Percentiles rank a stretch among this genome's conserved stretches.
Evolutionary conservation across 306 rosid genomes (phyloP).

Genomic region (Castanopsis chinensis): DNA sequence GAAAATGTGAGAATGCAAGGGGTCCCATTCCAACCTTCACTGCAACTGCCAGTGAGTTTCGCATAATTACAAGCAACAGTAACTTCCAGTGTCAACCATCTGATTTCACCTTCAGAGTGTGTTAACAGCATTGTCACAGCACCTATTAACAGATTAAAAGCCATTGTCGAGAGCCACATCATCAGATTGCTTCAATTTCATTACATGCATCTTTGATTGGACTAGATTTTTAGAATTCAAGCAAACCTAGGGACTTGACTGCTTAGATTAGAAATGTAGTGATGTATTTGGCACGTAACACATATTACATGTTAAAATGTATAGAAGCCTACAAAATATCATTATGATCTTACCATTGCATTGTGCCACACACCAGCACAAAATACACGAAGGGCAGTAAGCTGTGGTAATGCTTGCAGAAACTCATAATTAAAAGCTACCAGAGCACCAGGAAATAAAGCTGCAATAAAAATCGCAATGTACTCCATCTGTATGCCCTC

Average conservation of each 20-base stretch:
- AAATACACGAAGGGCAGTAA: constrained; percentile 66
- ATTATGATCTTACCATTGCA: constrained; percentile 62
- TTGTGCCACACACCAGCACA: constrained; percentile 98
- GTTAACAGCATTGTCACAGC: not conserved
- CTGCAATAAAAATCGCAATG: constrained; percentile 70
- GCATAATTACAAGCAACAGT: not conserved
- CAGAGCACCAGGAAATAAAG: constrained; percentile 85
- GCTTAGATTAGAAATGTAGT: not conserved
- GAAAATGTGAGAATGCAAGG: not conserved
- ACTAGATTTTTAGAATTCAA: not conserved
- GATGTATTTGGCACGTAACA: not conserved
- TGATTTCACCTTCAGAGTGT: not conserved
- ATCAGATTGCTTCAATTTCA: constrained; percentile 2
- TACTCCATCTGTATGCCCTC: constrained; percentile 84
- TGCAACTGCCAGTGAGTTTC: not conserved
- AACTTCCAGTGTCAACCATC: not conserved
- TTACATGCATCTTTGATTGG: not conserved
- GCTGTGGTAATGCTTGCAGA: constrained; percentile 49
- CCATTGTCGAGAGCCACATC: not conserved
- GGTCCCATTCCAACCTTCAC: not conserved
- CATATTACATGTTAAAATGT: not conserved
- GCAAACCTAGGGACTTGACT: not conserved
- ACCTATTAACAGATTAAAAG: not conserved
- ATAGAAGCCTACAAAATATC: not conserved
- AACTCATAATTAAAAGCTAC: constrained; percentile 66